Conservation (phyloP, 1,139 yeast genomes). For the Candida dubliniensis region DNA sequence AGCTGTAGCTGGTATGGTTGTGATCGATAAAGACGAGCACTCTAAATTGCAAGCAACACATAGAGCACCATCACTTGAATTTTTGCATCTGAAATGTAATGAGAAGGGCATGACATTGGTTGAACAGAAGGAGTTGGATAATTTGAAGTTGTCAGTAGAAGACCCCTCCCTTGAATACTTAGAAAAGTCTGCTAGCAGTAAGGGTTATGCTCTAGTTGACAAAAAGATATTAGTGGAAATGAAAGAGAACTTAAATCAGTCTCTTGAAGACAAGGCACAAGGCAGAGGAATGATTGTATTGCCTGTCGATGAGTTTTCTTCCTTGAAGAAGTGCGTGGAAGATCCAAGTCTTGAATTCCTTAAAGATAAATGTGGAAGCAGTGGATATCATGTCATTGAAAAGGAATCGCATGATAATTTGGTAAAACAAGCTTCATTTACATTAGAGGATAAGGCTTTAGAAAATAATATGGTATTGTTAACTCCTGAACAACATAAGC, state of each 20-base stretch:
- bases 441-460: constrained; percentile 21
- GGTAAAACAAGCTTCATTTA: constrained; percentile 11
- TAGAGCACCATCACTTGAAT: constrained; percentile 1
- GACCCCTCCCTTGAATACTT: constrained; percentile 18
- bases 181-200: constrained; percentile 10
- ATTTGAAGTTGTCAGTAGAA: constrained; percentile 9
- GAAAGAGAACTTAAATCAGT: constrained; percentile 14
- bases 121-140: constrained; percentile 9
- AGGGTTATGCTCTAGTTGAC: constrained; percentile 12
- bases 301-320: constrained; percentile 15
- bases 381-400: constrained; percentile 16
- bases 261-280: constrained; percentile 23
- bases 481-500: constrained; percentile 17
- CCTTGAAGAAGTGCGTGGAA: constrained; percentile 19
- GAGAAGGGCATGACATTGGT: constrained; percentile 5
- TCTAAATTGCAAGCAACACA: constrained; percentile 1
- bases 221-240: constrained; percentile 9
- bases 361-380: constrained; percentile 18
- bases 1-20: constrained; percentile 7
- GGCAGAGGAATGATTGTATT: constrained; percentile 16
- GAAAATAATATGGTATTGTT: constrained; percentile 21
- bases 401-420: constrained; percentile 13
- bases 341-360: constrained; percentile 27
- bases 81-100: constrained; percentile 5
- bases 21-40: constrained; percentile 7